These are phyloP conservation scores for Agapanthus africanus DNA, from an alignment of 106 monocot genomes.

Conservation along the genomic window DNA sequence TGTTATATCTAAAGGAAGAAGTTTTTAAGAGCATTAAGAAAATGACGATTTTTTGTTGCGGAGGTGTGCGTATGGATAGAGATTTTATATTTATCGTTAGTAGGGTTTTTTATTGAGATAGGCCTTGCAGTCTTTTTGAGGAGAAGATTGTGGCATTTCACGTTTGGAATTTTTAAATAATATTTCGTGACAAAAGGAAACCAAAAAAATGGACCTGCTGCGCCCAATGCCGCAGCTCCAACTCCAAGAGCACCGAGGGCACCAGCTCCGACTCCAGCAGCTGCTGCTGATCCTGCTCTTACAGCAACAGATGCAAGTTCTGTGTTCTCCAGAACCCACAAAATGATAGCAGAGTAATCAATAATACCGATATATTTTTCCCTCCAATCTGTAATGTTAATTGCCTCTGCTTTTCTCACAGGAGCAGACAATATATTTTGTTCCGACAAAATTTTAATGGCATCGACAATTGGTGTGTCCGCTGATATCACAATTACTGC, in stretches of 20 bases:
- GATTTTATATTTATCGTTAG: too few relatives aligned
- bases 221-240: slow-evolving; percentile 35
- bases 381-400: slow-evolving; percentile 36
- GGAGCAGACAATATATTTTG: slow-evolving; percentile 80
- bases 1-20: too few relatives aligned
- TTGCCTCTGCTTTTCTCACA: slow-evolving; percentile 46
- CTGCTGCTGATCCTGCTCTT: slow-evolving; percentile 55
- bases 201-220: slow-evolving; percentile 64
- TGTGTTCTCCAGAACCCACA: slow-evolving; percentile 86
- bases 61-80: too few relatives aligned
- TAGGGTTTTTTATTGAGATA: too few relatives aligned
- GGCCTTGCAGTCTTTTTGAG: too few relatives aligned
- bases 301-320: slow-evolving; percentile 65
- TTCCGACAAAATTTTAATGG: slow-evolving; percentile 63
- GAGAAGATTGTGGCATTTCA: too few relatives aligned
- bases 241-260: slow-evolving; percentile 53
- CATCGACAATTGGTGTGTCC: slow-evolving; percentile 53
- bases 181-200: too few relatives aligned
- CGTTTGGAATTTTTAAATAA: too few relatives aligned
- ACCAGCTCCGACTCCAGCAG: slow-evolving; percentile 62
- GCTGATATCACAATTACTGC: slow-evolving; percentile 83
- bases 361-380: slow-evolving; percentile 72
- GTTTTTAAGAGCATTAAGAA: too few relatives aligned
- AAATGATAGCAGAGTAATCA: slow-evolving; percentile 71
- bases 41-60: too few relatives aligned